These are phyloP conservation scores for Xylaria sp. DNA, from an alignment of 2,329 filamentous ascomycete genomes.

Conservation along the genomic window DNA sequence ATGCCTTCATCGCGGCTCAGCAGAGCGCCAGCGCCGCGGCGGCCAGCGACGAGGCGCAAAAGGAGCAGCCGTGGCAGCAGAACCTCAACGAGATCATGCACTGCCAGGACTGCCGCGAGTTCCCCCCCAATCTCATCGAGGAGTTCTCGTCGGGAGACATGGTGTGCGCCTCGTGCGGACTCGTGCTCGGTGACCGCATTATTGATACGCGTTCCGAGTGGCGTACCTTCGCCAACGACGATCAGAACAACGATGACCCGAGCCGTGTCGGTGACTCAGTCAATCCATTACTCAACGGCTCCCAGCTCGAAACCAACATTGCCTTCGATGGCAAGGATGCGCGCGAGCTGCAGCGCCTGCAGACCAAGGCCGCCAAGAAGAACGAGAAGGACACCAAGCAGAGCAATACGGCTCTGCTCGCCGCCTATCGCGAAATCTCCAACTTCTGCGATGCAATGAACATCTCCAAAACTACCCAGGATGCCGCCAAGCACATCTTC, in stretches of 20 bases:
- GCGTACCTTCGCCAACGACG: conserved; percentile 98
- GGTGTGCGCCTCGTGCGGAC: conserved; percentile 89
- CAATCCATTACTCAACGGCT: conserved; percentile 89
- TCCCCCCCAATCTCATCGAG: conserved; percentile 91
- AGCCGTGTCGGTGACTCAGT: conserved; percentile 96
- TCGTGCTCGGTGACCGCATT: conserved; percentile 89
- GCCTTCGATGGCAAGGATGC: conserved; percentile 77
- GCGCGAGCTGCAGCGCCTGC: conserved; percentile 75
- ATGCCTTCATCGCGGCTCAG: conserved; percentile 54
- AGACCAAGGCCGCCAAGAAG: conserved; percentile 75
- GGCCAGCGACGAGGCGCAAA: conserved; percentile 39
- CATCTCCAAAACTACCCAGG: conserved; percentile 81
- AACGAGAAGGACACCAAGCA: conserved; percentile 76
- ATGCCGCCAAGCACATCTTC: conserved; percentile 93
- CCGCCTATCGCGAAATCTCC: conserved; percentile 90
- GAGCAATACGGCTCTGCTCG: conserved; percentile 72
- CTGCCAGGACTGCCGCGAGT: conserved; percentile 90
- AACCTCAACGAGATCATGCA: conserved; percentile 87
- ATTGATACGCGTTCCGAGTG: conserved; percentile 98
- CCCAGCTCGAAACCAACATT: conserved; percentile 88
- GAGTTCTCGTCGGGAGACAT: conserved; percentile 93
- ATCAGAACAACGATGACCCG: conserved; percentile 94
- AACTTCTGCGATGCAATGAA: conserved; percentile 86
- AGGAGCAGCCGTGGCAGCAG: conserved; percentile 69
- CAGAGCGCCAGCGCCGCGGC: conserved; percentile 44